Evolutionary conservation across 352 stramenopile species (phyloP), one percentile per base, ranked within the genome.

Genomic region (Phytopythium montanum): DNA sequence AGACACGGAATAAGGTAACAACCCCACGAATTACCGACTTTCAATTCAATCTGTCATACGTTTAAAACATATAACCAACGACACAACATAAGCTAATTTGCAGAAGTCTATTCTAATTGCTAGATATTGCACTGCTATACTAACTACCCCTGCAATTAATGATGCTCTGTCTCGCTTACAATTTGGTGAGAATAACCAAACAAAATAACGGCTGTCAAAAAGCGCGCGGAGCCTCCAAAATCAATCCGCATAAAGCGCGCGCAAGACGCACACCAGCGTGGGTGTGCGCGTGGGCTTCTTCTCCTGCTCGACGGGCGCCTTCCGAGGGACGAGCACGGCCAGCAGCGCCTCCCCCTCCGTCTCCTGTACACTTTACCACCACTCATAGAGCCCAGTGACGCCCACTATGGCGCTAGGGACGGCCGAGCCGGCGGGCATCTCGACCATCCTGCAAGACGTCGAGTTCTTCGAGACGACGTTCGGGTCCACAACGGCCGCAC

Each of bases 401-500:
- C 31, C 34, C n/a, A 21, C 4, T 8, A 56, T 41, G 51, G 33
- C 51, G 33, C 6, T 45, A 19, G 39, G 39, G 39, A 21, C 19
- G 51, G 33, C 5, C 33, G 51, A 44, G 33, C 5, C 29, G 14
- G 51, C 16, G 2, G 44, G 31, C 51, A 46, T 79, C 41, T 49
- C 64, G 42, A 42, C 65, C 26, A 52, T 72, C 46, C 51, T 76
- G 52, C 65, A 64, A 45, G 71, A 79, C 54, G 68, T 70, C n/a
- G 71, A 73, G 55, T 60, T 65, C 57, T 67, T 79, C 33, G 60
- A 67, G 28, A 54, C 55, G 18, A 62, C 50, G 38, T 80, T 77
- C 46, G 72, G 72, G 3, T 73, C 68, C 39, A 75, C 66, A 36
- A 38, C 50, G 4, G 66, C 66, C 0, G 72, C 72, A 36, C 65